Evolutionary conservation across 148 eudicot species (phyloP).

Genomic region (Bassia scoparia): DNA sequence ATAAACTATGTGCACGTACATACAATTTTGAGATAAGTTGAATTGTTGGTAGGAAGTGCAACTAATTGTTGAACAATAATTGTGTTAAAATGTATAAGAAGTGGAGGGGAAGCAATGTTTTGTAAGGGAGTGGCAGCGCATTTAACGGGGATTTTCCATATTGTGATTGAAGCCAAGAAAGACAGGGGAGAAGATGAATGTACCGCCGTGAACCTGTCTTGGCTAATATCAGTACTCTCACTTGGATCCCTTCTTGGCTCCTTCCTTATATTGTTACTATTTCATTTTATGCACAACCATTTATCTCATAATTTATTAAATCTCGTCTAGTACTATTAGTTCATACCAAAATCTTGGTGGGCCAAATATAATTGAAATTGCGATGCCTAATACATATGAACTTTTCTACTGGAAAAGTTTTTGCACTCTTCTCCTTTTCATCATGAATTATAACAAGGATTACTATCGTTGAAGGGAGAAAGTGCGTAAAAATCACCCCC

Average conservation of each 20-base stretch:
- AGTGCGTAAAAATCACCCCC: too few species aligned
- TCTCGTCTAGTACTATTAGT: neutral
- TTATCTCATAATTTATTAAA: neutral
- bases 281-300: neutral
- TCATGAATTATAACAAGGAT: too few species aligned
- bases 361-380: too few species aligned
- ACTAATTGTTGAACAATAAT: too few species aligned
- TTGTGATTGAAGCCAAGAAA: neutral
- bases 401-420: too few species aligned
- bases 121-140: constrained; percentile 7
- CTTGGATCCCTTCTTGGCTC: neutral
- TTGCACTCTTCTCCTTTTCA: too few species aligned
- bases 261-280: neutral
- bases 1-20: too few species aligned
- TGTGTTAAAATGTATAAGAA: neutral
- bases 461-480: too few species aligned
- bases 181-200: neutral
- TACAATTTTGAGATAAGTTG: too few species aligned
- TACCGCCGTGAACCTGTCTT: constrained; percentile 5
- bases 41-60: neutral
- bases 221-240: neutral
- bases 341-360: too few species aligned
- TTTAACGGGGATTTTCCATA: constrained; percentile 5
- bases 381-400: too few species aligned
- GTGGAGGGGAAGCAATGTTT: neutral